Conservation (phyloP, 2,329 filamentous ascomycete genomes). For the Beauveria asiatica region DNA sequence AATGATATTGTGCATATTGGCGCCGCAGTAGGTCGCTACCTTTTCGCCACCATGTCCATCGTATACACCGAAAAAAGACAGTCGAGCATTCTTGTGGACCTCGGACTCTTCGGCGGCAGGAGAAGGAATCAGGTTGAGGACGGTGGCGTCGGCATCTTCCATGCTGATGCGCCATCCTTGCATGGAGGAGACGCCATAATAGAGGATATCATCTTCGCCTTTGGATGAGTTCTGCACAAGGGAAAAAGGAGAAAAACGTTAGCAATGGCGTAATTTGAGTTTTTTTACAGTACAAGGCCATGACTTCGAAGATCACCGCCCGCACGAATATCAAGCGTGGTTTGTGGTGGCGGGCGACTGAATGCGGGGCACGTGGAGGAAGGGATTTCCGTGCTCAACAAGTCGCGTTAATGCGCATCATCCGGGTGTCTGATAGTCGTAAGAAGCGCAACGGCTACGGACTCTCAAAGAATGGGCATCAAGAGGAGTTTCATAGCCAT, state of each 20-base stretch:
- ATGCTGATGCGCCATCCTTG: slow-evolving; percentile 99
- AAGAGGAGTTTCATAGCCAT: background rate
- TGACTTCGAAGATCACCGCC: background rate
- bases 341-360: slow-evolving; percentile 4
- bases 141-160: slow-evolving; percentile 88
- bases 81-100: slow-evolving; percentile 59
- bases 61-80: slow-evolving; percentile 97
- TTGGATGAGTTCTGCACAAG: slow-evolving; percentile 66
- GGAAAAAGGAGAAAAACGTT: background rate
- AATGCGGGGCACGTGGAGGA: slow-evolving; percentile 12
- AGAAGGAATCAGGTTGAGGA: slow-evolving; percentile 73
- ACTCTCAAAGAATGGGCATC: background rate
- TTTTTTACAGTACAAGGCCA: background rate
- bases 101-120: slow-evolving; percentile 41
- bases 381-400: slow-evolving; percentile 9
- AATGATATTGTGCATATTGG: slow-evolving; percentile 89
- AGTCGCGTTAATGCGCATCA: background rate
- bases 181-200: slow-evolving; percentile 96
- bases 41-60: slow-evolving; percentile 97
- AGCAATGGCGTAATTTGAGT: background rate
- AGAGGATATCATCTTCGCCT: slow-evolving; percentile 84
- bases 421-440: background rate
- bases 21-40: slow-evolving; percentile 85
- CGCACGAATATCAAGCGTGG: background rate
- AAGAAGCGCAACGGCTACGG: background rate